Base-by-base conservation (phyloP, 2,329 filamentous ascomycete species). In the Stachybotrys elegans region DNA sequence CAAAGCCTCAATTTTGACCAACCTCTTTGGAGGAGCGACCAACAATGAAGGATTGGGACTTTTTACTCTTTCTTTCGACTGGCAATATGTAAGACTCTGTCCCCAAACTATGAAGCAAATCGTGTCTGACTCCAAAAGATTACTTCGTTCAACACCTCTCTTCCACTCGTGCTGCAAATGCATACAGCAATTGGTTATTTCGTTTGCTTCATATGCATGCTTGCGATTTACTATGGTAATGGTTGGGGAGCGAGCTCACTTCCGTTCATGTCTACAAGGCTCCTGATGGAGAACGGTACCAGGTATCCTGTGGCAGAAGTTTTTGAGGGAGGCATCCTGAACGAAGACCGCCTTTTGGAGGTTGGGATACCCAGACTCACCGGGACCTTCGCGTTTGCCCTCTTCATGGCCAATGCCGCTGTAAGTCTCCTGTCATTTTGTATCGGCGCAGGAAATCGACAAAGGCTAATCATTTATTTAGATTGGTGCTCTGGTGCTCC, bases 351-450 rank as follows among this genome's bases (percentile, higher is more conserved):
- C 1, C 43, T 80, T 20, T 56, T 56, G 0, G 52, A 61, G 21
- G 65, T 69, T 40, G 76, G 76, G 2, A 46, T 72, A 3, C 76
- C 76, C 0, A 65, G 55, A 7, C 54, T 80, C 3, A 68, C 68
- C 0, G 75, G 73, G 2, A 67, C 58, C 1, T 79, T 79, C 50
- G 75, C 73, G 0, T 78, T 71, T 36, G 60, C 69, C 2, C 67
- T 79, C 63, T 71, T 80, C 48, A 79, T 79, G 63, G 73, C 75
- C 3, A 79, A 79, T 56, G 72, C 73, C 48, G 75, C 76, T 23
- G 72, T 75, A 60, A 57, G 71, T 67, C 12, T 17, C 12, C 5
- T 1, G n/a, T 2, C 2, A 12, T 9, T 7, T 14, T 3, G 12
- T 7, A 5, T 1, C n/a, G n/a, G n/a, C n/a, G n/a, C n/a, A n/a